Conservation (phyloP, 2,329 filamentous ascomycete genomes). For the Thelonectria blattea region DNA sequence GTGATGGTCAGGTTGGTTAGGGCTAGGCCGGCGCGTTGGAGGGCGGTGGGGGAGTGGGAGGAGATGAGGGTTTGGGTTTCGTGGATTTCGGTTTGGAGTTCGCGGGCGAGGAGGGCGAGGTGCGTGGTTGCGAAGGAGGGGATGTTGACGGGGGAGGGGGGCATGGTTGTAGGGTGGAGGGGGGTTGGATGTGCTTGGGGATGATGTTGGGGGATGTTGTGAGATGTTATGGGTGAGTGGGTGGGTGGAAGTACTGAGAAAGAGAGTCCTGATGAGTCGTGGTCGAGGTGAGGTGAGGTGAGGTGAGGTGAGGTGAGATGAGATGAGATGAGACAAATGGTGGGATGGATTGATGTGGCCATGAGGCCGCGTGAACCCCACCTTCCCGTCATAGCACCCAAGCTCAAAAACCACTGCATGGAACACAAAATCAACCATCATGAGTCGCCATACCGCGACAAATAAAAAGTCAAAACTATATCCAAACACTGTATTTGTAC, state of each 20-base stretch:
- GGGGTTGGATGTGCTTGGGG: not conserved
- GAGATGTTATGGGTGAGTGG: not conserved
- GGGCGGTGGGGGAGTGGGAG: constrained; percentile 69
- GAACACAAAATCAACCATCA: constrained; percentile 1
- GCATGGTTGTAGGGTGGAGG: constrained; percentile 38
- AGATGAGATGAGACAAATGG: not conserved
- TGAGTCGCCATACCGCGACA: not conserved
- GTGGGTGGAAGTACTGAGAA: not conserved
- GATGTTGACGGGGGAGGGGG: constrained; percentile 60
- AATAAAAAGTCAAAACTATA: not conserved
- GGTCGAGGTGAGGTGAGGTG: constrained; percentile 23
- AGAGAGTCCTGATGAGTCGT: constrained; percentile 11
- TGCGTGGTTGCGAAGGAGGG: constrained; percentile 74
- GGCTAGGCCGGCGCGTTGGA: constrained; percentile 80
- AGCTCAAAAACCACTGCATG: no score
- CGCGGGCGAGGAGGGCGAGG: constrained; percentile 70
- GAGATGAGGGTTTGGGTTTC: constrained; percentile 73
- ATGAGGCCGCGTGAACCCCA: constrained; percentile 25
- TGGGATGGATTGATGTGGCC: constrained; percentile 11
- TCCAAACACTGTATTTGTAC: not conserved
- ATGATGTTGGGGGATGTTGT: no score
- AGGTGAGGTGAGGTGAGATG: constrained; percentile 23
- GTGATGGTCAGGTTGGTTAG: constrained; percentile 76
- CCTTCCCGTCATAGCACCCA: constrained; percentile 6
- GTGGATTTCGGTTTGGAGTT: constrained; percentile 74